Evolutionary conservation across 495 filamentous ascomycete species (phyloP).

Genomic region (Hypoxylon rickii): DNA sequence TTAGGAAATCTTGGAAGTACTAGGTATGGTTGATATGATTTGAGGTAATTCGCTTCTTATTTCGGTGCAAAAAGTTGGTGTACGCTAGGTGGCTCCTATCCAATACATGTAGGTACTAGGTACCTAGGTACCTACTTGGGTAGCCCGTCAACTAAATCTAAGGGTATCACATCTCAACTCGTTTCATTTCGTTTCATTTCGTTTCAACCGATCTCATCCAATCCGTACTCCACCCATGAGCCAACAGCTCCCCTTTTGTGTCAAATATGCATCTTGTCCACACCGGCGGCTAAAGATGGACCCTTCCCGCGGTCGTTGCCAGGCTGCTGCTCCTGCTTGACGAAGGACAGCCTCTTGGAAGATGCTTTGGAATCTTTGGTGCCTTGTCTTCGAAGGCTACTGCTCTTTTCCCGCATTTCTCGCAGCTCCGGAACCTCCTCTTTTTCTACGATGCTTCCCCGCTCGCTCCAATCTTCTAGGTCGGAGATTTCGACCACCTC

Average conservation of each 20-base stretch:
- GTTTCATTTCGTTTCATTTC: constrained; percentile 11
- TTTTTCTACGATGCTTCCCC: constrained; percentile 7
- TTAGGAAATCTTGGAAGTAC: too few species aligned
- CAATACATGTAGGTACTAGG: too few species aligned
- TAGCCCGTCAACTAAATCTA: too few species aligned
- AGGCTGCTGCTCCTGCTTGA: constrained; percentile 14
- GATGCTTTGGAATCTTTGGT: background rate
- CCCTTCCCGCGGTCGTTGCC: background rate
- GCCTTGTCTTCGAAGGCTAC: background rate
- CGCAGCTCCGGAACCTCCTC: constrained; percentile 16
- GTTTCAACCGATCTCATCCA: constrained; percentile 3
- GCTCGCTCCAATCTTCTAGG: constrained; percentile 16
- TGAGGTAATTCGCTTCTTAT: too few species aligned
- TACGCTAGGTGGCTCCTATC: too few species aligned
- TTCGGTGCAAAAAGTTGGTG: too few species aligned
- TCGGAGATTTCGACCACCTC: constrained; percentile 29
- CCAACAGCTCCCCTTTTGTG: too few species aligned
- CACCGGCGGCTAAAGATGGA: constrained; percentile 12
- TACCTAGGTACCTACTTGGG: too few species aligned
- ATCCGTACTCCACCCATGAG: constrained; percentile 10
- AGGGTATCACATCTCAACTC: constrained; percentile 4
- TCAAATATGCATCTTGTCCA: constrained; percentile 37
- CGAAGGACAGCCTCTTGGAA: constrained; percentile 13
- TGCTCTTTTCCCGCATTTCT: background rate
- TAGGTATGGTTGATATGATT: too few species aligned